phyloP scores from a whole-genome alignment of 1,284 basidiomycete species.

The Ustilago trichophora region DNA sequence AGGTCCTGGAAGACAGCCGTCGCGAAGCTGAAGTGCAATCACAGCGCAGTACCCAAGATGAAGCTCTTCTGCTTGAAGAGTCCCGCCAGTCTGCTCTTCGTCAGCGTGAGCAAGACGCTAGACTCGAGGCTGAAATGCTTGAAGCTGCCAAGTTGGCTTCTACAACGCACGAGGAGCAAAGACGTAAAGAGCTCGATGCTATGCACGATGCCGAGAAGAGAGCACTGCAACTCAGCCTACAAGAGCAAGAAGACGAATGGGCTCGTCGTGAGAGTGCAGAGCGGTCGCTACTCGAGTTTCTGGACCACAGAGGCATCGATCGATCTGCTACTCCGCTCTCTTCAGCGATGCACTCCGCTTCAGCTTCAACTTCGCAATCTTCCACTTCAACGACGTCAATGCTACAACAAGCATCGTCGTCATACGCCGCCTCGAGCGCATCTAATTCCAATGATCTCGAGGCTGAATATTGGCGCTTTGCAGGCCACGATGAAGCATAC shows the following conservation, averaged over 20 bases:
- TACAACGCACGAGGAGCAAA: conserved; percentile 7
- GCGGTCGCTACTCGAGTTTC: conserved; percentile 31
- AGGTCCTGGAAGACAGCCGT: conserved; percentile 35
- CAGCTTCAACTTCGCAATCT: background rate
- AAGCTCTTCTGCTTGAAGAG: conserved; percentile 32
- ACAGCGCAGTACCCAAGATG: conserved; percentile 11
- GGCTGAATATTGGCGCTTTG: conserved; percentile 41
- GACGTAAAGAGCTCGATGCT: conserved; percentile 9
- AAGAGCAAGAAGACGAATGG: conserved; percentile 49
- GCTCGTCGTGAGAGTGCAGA: conserved; percentile 40
- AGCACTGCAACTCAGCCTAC: conserved; percentile 37
- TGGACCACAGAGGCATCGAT: conserved; percentile 2
- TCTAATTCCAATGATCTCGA: conserved; percentile 6
- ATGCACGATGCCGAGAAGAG: conserved; percentile 30
- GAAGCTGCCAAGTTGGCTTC: conserved; percentile 33
- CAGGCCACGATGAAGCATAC: conserved; percentile 43
- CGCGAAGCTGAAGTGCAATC: conserved; percentile 29
- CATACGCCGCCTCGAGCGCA: background rate
- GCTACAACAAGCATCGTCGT: background rate
- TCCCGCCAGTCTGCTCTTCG: conserved; percentile 33
- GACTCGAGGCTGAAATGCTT: conserved; percentile 24
- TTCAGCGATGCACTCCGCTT: background rate
- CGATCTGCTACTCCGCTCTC: conserved; percentile 1
- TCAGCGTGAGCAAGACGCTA: conserved; percentile 19
- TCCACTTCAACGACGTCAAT: background rate